phyloP scores from a whole-genome alignment of 2,329 filamentous ascomycete species.

The Calonectria pauciramosa region DNA sequence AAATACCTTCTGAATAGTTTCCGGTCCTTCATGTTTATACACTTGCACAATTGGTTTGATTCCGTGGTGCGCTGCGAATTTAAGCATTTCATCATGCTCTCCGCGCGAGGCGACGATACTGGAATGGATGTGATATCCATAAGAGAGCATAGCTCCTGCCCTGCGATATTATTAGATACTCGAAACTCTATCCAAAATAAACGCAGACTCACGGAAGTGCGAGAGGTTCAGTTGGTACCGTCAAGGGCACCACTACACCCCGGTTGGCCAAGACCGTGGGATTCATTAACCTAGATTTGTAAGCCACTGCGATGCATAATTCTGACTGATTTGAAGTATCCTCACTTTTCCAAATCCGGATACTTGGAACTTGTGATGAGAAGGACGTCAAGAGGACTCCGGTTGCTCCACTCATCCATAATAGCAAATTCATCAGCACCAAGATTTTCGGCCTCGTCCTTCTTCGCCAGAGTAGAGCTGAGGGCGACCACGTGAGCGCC shows the following conservation, averaged over 20 bases:
- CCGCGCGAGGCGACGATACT: constrained; percentile 11
- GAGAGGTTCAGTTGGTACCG: neutral
- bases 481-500: constrained; percentile 75
- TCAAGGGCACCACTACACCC: neutral
- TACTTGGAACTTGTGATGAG: constrained; percentile 59
- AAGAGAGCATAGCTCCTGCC: constrained; percentile 5
- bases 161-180: neutral
- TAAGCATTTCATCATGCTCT: constrained; percentile 22
- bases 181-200: neutral
- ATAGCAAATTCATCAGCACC: constrained; percentile 50
- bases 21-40: neutral
- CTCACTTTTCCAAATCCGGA: constrained; percentile 46
- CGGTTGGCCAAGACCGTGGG: neutral
- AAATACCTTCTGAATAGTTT: neutral
- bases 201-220: neutral
- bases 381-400: constrained; percentile 65
- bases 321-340: constrained; percentile 44
- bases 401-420: constrained; percentile 54
- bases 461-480: constrained; percentile 72
- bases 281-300: neutral
- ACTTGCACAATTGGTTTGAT: constrained; percentile 14
- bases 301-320: neutral
- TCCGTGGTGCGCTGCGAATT: neutral
- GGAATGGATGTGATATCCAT: constrained; percentile 7
- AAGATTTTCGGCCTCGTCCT: constrained; percentile 50